These are phyloP conservation scores for Hypoxylon sp. DNA, from an alignment of 2,329 filamentous ascomycete species.

Conservation along the genomic window DNA sequence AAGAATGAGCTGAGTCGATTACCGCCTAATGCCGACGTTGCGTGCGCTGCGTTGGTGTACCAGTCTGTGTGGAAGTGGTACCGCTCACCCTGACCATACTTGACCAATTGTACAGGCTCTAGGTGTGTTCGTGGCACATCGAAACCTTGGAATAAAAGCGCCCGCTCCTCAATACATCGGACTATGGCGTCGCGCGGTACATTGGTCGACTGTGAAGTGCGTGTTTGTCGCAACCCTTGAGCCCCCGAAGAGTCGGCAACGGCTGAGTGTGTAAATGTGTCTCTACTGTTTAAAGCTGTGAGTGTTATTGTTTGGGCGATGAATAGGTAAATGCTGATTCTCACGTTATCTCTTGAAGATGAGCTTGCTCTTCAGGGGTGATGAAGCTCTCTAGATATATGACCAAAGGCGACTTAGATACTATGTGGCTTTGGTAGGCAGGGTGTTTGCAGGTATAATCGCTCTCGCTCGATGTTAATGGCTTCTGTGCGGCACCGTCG, in stretches of 20 bases:
- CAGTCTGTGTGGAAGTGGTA: conserved; percentile 68
- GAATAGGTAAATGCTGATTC: conserved; percentile 22
- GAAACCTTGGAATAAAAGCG: conserved; percentile 63
- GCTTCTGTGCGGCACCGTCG: conserved; percentile 45
- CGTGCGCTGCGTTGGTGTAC: conserved; percentile 60
- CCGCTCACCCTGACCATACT: conserved; percentile 61
- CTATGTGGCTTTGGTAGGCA: conserved; percentile 53
- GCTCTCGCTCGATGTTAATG: conserved; percentile 33
- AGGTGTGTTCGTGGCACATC: conserved; percentile 57
- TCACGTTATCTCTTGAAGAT: conserved; percentile 56
- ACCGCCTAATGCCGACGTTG: conserved; percentile 59
- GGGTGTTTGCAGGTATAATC: conserved; percentile 53
- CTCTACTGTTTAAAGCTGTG: conserved; percentile 52
- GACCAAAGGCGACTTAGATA: conserved; percentile 58
- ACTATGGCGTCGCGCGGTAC: conserved; percentile 61
- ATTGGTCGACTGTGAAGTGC: conserved; percentile 63
- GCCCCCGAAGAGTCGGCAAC: conserved; percentile 56
- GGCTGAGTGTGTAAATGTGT: conserved; percentile 62
- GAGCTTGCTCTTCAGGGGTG: conserved; percentile 54
- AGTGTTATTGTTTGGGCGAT: conserved; percentile 2
- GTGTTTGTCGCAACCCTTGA: conserved; percentile 57
- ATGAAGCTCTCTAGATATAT: conserved; percentile 59
- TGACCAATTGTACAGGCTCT: conserved; percentile 65
- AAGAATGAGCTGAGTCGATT: conserved; percentile 65
- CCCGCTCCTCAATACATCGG: conserved; percentile 64